These are phyloP conservation scores for Hyphopichia pseudoburtonii DNA, from an alignment of 1,139 yeast genomes.

Conservation along the genomic window DNA sequence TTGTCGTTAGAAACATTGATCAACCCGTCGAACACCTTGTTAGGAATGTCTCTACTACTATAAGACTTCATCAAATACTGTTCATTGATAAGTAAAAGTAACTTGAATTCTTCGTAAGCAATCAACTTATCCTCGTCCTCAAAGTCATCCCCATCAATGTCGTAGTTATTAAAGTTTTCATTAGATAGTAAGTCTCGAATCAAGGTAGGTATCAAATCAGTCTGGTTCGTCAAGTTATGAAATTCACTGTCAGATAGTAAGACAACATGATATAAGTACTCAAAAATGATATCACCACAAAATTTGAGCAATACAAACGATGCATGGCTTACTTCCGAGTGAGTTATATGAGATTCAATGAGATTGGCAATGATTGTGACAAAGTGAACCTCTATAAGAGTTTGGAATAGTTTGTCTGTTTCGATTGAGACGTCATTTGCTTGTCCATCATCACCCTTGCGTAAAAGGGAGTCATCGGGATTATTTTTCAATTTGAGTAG, in stretches of 20 bases:
- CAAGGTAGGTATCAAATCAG: slow-evolving; percentile 35
- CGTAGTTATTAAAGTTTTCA: slow-evolving; percentile 45
- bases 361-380: slow-evolving; percentile 48
- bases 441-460: slow-evolving; percentile 11
- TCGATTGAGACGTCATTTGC: slow-evolving; percentile 12
- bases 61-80: slow-evolving; percentile 74
- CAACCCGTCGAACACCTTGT: slow-evolving; percentile 50
- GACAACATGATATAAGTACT: slow-evolving; percentile 40
- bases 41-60: slow-evolving; percentile 29
- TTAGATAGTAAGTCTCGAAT: slow-evolving; percentile 54
- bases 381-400: slow-evolving; percentile 40
- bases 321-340: slow-evolving; percentile 17
- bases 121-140: slow-evolving; percentile 61
- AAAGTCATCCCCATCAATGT: slow-evolving; percentile 36
- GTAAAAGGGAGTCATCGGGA: slow-evolving; percentile 19
- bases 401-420: slow-evolving; percentile 21
- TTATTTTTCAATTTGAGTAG: slow-evolving; percentile 35
- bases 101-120: slow-evolving; percentile 70
- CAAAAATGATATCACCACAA: slow-evolving; percentile 44
- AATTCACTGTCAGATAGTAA: slow-evolving; percentile 37
- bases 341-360: slow-evolving; percentile 29
- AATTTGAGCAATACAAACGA: slow-evolving; percentile 39
- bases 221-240: slow-evolving; percentile 23
- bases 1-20: slow-evolving; percentile 18
- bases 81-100: slow-evolving; percentile 76